A percentile compares a stretch with the other conserved stretches of the same genome.
phyloP scores from a whole-genome alignment of 202 grass and related monocot genomes.

The Carex sylvatica region DNA sequence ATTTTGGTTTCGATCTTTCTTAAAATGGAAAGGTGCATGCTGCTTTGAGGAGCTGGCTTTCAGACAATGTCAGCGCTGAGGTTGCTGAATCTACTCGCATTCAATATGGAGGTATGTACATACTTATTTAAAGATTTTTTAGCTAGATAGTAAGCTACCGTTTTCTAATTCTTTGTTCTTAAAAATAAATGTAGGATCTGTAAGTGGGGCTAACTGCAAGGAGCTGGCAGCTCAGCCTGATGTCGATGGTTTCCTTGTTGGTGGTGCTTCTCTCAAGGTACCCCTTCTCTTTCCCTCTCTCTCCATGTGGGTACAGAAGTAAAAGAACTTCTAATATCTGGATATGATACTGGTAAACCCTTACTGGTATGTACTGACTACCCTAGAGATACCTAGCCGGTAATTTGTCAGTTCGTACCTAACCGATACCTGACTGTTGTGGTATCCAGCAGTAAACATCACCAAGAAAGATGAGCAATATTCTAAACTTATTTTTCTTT shows the following conservation, averaged over 20 bases:
- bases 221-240: slow-evolving; percentile 70
- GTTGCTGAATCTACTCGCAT: slow-evolving; percentile 80
- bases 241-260: slow-evolving; percentile 88
- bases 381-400: not conserved
- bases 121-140: not conserved
- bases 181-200: slow-evolving; percentile 52
- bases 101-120: slow-evolving; percentile 77
- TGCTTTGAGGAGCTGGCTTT: slow-evolving; percentile 73
- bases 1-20: slow-evolving; percentile 4
- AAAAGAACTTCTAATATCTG: not conserved
- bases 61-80: slow-evolving; percentile 65
- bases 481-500: not conserved
- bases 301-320: not conserved
- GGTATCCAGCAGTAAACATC: not conserved
- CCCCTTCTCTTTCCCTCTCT: not conserved
- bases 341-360: not conserved
- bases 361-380: not conserved
- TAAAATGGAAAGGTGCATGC: slow-evolving; percentile 56
- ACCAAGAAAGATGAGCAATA: not conserved
- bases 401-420: not conserved
- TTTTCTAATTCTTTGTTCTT: slow-evolving; percentile 12
- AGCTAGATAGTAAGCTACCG: not conserved
- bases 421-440: not conserved
- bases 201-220: slow-evolving; percentile 70
- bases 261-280: slow-evolving; percentile 98